These are phyloP conservation scores for Pleoardoris graminearum DNA, from an alignment of 2,329 filamentous ascomycete genomes.

Conservation along the genomic window DNA sequence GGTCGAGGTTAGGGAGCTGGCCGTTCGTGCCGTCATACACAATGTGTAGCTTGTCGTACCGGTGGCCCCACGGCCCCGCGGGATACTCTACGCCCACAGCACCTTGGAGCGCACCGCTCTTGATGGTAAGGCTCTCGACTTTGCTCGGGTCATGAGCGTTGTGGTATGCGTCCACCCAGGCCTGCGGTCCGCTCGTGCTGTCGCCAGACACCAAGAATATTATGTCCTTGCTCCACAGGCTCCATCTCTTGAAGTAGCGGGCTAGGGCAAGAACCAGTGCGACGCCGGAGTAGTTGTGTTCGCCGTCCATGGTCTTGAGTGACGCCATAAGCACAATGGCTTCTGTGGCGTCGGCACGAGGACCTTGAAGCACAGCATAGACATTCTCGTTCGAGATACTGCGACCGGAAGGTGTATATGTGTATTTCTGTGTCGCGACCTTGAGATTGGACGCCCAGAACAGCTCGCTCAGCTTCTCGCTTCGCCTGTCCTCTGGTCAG, in stretches of 20 bases:
- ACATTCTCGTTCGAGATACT: slow-evolving; percentile 81
- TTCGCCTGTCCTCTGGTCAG: slow-evolving; percentile 52
- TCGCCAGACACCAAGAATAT: slow-evolving; percentile 89
- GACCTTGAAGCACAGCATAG: slow-evolving; percentile 91
- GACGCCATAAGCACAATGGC: slow-evolving; percentile 90
- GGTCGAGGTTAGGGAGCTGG: slow-evolving; percentile 90
- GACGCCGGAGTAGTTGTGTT: slow-evolving; percentile 84
- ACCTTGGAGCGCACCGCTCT: slow-evolving; percentile 90
- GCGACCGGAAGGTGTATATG: slow-evolving; percentile 77
- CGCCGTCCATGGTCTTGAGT: slow-evolving; percentile 79
- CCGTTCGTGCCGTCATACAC: slow-evolving; percentile 96
- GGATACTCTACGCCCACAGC: slow-evolving; percentile 94
- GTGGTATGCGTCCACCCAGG: slow-evolving; percentile 98
- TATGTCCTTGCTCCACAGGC: slow-evolving; percentile 98
- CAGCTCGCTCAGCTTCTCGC: slow-evolving; percentile 73
- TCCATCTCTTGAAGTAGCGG: slow-evolving; percentile 97
- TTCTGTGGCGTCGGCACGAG: slow-evolving; percentile 93
- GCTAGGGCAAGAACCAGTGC: slow-evolving; percentile 83
- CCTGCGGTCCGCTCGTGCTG: slow-evolving; percentile 86
- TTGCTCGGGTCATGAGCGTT: slow-evolving; percentile 74
- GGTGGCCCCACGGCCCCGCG: slow-evolving; percentile 66
- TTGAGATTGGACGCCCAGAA: slow-evolving; percentile 81
- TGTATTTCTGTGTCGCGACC: slow-evolving; percentile 83
- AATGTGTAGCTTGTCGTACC: slow-evolving; percentile 86
- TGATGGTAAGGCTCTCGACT: slow-evolving; percentile 79